These are phyloP conservation scores for Pochonia chlamydosporia DNA, from an alignment of 2,329 filamentous ascomycete genomes.

Conservation along the genomic window DNA sequence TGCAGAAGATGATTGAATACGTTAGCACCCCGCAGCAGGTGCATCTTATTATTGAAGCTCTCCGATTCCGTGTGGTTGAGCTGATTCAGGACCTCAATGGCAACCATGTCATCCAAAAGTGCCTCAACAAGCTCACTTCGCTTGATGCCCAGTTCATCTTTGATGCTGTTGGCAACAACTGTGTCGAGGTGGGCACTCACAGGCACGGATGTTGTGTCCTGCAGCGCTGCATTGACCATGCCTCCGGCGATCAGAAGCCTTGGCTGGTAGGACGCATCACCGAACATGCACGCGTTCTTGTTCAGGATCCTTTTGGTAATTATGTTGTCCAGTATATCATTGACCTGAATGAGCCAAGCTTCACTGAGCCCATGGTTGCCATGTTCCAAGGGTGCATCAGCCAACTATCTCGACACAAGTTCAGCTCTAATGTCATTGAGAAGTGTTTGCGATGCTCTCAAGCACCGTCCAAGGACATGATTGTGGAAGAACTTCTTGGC, in stretches of 20 bases:
- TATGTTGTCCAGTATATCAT: constrained; percentile 99
- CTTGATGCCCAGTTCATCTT: constrained; percentile 94
- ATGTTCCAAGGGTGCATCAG: constrained; percentile 71
- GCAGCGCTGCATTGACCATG: constrained; percentile 97
- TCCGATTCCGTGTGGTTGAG: constrained; percentile 80
- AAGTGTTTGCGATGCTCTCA: constrained; percentile 87
- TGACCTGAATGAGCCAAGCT: constrained; percentile 79
- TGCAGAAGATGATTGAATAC: constrained; percentile 99
- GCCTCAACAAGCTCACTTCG: constrained; percentile 84
- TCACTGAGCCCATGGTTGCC: constrained; percentile 82
- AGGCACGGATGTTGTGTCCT: constrained; percentile 97
- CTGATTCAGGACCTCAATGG: constrained; percentile 97
- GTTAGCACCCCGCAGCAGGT: constrained; percentile 83
- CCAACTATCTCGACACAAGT: constrained; percentile 86
- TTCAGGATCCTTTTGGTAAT: constrained; percentile 97
- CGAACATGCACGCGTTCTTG: constrained; percentile 76
- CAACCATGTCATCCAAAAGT: constrained; percentile 99
- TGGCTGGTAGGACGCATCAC: constrained; percentile 86
- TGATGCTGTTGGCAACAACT: constrained; percentile 81
- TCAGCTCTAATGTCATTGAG: constrained; percentile 98
- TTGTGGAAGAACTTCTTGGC: constrained; percentile 75
- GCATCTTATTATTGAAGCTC: constrained; percentile 77
- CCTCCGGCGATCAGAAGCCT: constrained; percentile 80
- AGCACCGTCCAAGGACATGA: constrained; percentile 65
- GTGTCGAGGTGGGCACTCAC: constrained; percentile 88